Conservation (phyloP, 1,139 yeast species). For the Kodamaea arcana region DNA sequence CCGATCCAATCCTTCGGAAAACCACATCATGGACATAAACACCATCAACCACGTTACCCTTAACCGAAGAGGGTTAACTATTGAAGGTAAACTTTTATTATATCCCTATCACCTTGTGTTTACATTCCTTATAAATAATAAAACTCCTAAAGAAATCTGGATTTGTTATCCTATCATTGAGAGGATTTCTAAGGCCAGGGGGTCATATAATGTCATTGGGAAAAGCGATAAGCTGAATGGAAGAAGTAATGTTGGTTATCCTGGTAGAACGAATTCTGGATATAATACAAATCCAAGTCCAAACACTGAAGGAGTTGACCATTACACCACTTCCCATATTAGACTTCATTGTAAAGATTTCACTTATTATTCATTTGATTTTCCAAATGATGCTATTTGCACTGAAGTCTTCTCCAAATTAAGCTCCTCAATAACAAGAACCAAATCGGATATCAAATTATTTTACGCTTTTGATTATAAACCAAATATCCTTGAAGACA, state of each 20-base stretch:
- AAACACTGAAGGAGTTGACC: conserved; percentile 15
- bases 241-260: conserved; percentile 7
- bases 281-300: background rate
- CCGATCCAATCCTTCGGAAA: too few relatives aligned
- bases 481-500: conserved; percentile 60
- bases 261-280: conserved; percentile 1
- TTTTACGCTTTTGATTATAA: conserved; percentile 47
- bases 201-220: conserved; percentile 38
- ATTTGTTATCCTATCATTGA: conserved; percentile 86
- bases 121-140: conserved; percentile 19
- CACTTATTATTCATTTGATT: conserved; percentile 77
- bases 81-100: conserved; percentile 67
- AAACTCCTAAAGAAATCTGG: conserved; percentile 70
- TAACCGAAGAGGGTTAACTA: conserved; percentile 63
- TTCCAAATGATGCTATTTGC: conserved; percentile 56
- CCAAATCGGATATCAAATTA: conserved; percentile 39
- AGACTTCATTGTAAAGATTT: conserved; percentile 83
- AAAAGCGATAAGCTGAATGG: conserved; percentile 6
- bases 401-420: conserved; percentile 70
- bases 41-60: conserved; percentile 65
- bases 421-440: conserved; percentile 51
- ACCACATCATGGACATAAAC: conserved; percentile 7
- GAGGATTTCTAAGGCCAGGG: conserved; percentile 55
- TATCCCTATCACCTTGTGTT: conserved; percentile 88
- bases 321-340: conserved; percentile 51